Base-by-base conservation (phyloP, 1,284 basidiomycete genomes). In the Athelia sp. region DNA sequence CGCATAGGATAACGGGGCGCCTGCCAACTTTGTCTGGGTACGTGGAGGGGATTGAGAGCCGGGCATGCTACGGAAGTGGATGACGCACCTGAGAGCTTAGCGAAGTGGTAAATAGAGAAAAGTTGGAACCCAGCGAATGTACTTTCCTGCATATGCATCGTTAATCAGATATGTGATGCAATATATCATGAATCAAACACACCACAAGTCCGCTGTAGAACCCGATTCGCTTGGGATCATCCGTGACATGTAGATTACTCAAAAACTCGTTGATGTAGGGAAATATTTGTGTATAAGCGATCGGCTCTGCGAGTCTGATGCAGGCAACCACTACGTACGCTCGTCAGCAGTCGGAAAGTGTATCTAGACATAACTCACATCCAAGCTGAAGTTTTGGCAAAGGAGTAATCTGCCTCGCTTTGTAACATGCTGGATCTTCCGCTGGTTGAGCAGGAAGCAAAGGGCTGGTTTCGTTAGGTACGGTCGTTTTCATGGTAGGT, bases 101-200 rank as follows among this genome's bases (percentile, higher is more conserved):
- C 81, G 79, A 81, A 85, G 4, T 77, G 76, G 58, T 82, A 84
- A 50, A 84, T 82, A n/a, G 79, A 79, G 24, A 73, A 60, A 2
- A 85, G 68, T 56, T 87, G 84, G 1, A 79, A 68, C 18, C 84
- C 50, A 3, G 82, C 80, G 60, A 84, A 86, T 22, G 70, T 71
- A 47, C 79, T 82, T 65, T 86, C 83, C 79, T 82, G 56, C 18
- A 23, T 40, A 50, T 6, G 10, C 6, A 4, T 17, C 18, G 26
- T 29, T 6, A 4, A 29, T 13, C 13, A 29, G 26, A 29, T 29
- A 29, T n/a, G n/a, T n/a, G n/a, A n/a, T n/a, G 15, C 36, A n/a
- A 17, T n/a, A n/a, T 6, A 47, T 46, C 42, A 21, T 45, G 36
- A 44, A 8, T 4, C 10, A 31, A 11, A 58, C 65, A 45, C 52